Evolutionary conservation across 2,329 filamentous ascomycete species (phyloP).

Genomic region (Rutstroemia sp.): DNA sequence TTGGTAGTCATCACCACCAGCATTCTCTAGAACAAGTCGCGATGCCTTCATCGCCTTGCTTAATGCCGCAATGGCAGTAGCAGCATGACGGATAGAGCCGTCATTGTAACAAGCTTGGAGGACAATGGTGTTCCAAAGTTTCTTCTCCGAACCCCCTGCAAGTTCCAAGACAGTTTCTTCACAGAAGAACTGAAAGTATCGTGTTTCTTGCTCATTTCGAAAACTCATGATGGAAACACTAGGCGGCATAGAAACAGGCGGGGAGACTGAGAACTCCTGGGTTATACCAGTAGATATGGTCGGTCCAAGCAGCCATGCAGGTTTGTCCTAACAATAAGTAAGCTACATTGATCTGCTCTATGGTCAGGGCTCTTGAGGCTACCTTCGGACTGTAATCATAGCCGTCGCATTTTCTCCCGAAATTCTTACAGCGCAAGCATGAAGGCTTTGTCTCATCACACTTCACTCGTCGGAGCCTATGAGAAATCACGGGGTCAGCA

Average conservation of each 20-base stretch:
- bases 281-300: conserved; percentile 8
- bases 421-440: conserved; percentile 7
- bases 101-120: conserved; percentile 16
- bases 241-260: background rate
- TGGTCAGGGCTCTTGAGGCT: background rate
- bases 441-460: conserved; percentile 11
- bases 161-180: conserved; percentile 15
- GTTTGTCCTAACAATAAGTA: background rate
- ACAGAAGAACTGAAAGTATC: conserved; percentile 19
- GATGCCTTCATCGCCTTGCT: conserved; percentile 12
- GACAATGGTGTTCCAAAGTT: conserved; percentile 15
- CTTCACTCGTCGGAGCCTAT: conserved; percentile 9
- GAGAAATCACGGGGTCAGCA: background rate
- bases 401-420: conserved; percentile 9
- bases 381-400: conserved; percentile 10
- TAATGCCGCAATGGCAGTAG: conserved; percentile 17
- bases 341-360: background rate
- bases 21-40: background rate
- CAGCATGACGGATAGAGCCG: conserved; percentile 12
- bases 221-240: conserved; percentile 9
- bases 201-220: conserved; percentile 13
- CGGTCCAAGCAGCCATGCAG: conserved; percentile 6
- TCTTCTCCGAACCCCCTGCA: conserved; percentile 12
- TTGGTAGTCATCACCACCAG: background rate
- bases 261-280: background rate